Percentiles rank a stretch among this genome's conserved stretches.
Evolutionary conservation across 331 rosid species (phyloP).

Genomic region (Spiraea crenata): DNA sequence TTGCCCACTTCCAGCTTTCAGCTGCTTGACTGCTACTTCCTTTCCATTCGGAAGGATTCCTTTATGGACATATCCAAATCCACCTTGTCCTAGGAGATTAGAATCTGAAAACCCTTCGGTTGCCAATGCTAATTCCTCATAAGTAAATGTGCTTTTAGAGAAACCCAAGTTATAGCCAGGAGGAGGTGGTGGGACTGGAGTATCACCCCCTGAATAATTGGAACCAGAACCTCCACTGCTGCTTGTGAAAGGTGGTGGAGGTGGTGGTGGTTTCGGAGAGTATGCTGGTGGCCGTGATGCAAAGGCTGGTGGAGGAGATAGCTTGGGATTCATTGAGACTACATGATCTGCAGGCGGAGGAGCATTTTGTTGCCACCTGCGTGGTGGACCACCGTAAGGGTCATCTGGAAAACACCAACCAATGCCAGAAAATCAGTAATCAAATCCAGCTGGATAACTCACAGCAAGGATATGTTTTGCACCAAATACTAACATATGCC

Average conservation of each 20-base stretch:
- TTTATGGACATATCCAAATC: constrained; percentile 91
- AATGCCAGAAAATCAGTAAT: background rate
- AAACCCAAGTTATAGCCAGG: constrained; percentile 59
- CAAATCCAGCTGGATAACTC: background rate
- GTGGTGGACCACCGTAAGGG: constrained; percentile 57
- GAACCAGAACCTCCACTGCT: constrained; percentile 94
- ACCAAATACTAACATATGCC: background rate
- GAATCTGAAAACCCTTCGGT: constrained; percentile 95
- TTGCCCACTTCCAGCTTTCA: constrained; percentile 95
- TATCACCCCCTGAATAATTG: constrained; percentile 77
- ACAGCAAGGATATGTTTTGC: background rate
- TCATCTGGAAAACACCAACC: constrained; percentile 47
- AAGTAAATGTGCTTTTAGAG: constrained; percentile 66
- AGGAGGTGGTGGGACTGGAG: constrained; percentile 68
- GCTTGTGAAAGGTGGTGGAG: constrained; percentile 45
- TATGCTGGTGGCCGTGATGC: constrained; percentile 50
- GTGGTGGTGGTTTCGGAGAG: constrained; percentile 34
- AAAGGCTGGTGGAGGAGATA: constrained; percentile 57
- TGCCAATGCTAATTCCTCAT: constrained; percentile 84
- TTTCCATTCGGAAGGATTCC: constrained; percentile 94
- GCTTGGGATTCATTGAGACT: constrained; percentile 46
- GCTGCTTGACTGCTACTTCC: constrained; percentile 92
- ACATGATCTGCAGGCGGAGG: constrained; percentile 60
- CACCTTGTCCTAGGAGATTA: constrained; percentile 95
- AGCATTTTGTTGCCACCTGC: constrained; percentile 61